A percentile compares a stretch with the other conserved stretches of the same genome.
These are phyloP conservation scores for Thalassiosira ordinaria DNA, from an alignment of 352 stramenopile species.

Conservation along the genomic window DNA sequence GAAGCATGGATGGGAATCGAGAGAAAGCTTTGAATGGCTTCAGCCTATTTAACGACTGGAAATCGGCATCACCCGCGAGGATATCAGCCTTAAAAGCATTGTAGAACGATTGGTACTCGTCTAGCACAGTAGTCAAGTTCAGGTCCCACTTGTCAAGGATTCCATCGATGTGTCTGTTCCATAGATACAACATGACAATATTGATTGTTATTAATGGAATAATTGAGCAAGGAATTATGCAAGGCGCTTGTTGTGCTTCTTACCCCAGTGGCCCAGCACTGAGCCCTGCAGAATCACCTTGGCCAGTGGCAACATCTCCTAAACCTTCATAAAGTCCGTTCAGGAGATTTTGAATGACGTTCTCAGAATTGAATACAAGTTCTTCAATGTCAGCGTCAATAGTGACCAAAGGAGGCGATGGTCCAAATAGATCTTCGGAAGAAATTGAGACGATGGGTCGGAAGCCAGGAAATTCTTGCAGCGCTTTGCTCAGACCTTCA, in stretches of 20 bases:
- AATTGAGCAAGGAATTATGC: no score
- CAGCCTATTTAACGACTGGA: constrained; percentile 13
- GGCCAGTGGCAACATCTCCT: no score
- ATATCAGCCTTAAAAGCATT: constrained; percentile 26
- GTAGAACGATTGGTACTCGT: not conserved
- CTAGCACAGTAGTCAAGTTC: constrained; percentile 29
- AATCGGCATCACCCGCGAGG: not conserved
- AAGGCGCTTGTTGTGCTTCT: no score
- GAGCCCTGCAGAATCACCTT: no score
- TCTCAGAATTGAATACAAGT: no score
- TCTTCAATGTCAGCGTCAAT: constrained; percentile 21
- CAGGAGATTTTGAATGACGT: constrained; percentile 24
- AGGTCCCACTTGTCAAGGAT: constrained; percentile 38
- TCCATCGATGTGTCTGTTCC: no score
- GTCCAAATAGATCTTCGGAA: no score
- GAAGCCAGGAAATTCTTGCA: not conserved
- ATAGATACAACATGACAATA: no score
- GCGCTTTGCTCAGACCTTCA: not conserved
- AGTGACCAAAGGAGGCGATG: no score
- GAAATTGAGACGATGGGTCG: not conserved
- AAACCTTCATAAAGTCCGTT: not conserved
- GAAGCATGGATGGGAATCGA: constrained; percentile 22
- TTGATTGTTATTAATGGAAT: no score
- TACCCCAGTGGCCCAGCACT: no score
- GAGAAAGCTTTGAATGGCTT: constrained; percentile 33